Conservation (phyloP, 2,329 filamentous ascomycete genomes). For the Penicillium sp. region DNA sequence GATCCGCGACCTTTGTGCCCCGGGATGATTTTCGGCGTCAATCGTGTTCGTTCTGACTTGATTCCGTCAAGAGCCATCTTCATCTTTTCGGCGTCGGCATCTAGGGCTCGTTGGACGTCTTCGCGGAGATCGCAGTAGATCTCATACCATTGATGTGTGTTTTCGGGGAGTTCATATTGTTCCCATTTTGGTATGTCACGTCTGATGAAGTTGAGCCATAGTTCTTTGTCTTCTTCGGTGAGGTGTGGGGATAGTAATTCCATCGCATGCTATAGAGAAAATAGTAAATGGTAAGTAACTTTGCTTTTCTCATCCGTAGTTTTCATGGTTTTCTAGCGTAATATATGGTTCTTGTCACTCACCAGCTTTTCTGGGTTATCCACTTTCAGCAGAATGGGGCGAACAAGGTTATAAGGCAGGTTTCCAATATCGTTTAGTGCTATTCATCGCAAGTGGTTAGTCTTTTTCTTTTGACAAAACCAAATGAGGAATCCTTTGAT, state of each 20-base stretch:
- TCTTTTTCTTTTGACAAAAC: not conserved
- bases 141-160: conserved; percentile 72
- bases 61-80: conserved; percentile 59
- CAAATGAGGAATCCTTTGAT: not conserved
- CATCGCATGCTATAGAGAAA: conserved; percentile 51
- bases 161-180: conserved; percentile 64
- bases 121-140: conserved; percentile 71
- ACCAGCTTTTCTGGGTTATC: conserved; percentile 73
- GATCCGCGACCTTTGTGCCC: conserved; percentile 27
- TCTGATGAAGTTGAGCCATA: conserved; percentile 79
- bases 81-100: conserved; percentile 59
- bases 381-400: conserved; percentile 69
- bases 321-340: not conserved
- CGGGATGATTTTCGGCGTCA: conserved; percentile 59
- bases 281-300: not conserved
- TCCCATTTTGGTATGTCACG: conserved; percentile 71
- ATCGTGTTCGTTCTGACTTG: conserved; percentile 58
- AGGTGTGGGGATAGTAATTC: conserved; percentile 78
- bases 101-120: conserved; percentile 58
- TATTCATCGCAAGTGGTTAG: conserved; percentile 20
- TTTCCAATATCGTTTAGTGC: conserved; percentile 70
- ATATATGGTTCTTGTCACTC: conserved; percentile 18
- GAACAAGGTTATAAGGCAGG: conserved; percentile 65
- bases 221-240: conserved; percentile 64
- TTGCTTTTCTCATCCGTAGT: not conserved